Conservation (phyloP, 2,329 filamentous ascomycete species). For the Trichoderma semiorbis region DNA sequence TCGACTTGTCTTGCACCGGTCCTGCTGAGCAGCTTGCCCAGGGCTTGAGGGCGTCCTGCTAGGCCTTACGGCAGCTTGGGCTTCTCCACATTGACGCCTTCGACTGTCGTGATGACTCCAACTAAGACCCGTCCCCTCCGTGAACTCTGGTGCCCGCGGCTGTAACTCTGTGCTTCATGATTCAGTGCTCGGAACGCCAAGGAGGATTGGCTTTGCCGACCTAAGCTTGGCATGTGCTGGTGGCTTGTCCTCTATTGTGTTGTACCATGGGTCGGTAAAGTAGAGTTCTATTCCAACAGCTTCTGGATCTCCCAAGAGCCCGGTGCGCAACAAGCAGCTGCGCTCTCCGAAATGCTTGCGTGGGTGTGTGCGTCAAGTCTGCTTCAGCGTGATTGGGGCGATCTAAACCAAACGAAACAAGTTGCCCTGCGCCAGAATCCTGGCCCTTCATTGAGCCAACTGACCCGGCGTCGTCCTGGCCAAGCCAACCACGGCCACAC, state of each 20-base stretch:
- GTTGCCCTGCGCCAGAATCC: constrained; percentile 7
- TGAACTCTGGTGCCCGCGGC: neutral
- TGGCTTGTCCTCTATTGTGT: neutral
- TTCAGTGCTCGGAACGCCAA: neutral
- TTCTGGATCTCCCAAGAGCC: neutral
- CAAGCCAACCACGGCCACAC: constrained; percentile 3
- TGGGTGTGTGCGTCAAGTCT: neutral
- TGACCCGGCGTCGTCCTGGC: neutral
- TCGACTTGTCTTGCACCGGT: neutral
- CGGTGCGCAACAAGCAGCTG: neutral
- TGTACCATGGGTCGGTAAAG: neutral
- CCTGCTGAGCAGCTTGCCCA: constrained; percentile 4
- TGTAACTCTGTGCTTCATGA: neutral
- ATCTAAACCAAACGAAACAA: constrained; percentile 15
- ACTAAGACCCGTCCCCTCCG: constrained; percentile 1
- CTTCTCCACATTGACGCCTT: constrained; percentile 2
- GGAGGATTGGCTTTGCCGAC: neutral
- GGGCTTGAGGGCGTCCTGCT: neutral
- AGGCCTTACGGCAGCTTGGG: constrained; percentile 2
- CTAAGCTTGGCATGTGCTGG: neutral
- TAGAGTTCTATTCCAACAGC: neutral
- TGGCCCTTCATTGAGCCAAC: neutral
- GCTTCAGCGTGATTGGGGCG: constrained; percentile 5
- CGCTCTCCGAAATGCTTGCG: neutral
- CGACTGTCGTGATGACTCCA: constrained; percentile 10